Evolutionary conservation across 164 flowering plant species (phyloP).

Genomic region (Magnolia officinalis): DNA sequence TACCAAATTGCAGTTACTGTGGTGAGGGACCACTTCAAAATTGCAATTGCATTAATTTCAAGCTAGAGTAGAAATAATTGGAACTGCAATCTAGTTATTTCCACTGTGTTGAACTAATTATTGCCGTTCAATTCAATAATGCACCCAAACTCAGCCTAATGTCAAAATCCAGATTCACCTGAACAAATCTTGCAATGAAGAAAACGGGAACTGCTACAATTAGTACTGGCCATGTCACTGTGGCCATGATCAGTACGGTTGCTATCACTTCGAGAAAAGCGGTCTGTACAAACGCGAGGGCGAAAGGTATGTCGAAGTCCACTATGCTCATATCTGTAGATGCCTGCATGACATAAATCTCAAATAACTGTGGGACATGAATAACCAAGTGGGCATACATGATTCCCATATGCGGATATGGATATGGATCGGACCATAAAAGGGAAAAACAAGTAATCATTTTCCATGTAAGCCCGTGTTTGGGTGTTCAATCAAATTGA

Average conservation of each 20-base stretch:
- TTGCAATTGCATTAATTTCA: no score
- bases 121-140: background rate
- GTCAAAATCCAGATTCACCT: constrained; percentile 38
- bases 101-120: no score
- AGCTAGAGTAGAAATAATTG: no score
- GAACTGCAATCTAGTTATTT: no score
- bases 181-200: constrained; percentile 47
- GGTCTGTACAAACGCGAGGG: constrained; percentile 37
- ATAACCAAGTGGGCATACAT: background rate
- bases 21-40: no score
- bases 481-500: background rate
- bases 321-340: constrained; percentile 76
- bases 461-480: background rate
- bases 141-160: background rate
- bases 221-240: constrained; percentile 88
- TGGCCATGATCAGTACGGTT: constrained; percentile 52
- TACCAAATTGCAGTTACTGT: no score
- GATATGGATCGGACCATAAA: background rate
- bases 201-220: constrained; percentile 54
- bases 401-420: background rate
- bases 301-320: constrained; percentile 72
- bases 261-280: constrained; percentile 34
- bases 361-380: background rate
- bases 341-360: constrained; percentile 40
- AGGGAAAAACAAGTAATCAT: background rate